Percentiles rank a stretch among this genome's conserved stretches.
Conservation (phyloP, 2,329 filamentous ascomycete species). For the Nannizziopsis barbatae region DNA sequence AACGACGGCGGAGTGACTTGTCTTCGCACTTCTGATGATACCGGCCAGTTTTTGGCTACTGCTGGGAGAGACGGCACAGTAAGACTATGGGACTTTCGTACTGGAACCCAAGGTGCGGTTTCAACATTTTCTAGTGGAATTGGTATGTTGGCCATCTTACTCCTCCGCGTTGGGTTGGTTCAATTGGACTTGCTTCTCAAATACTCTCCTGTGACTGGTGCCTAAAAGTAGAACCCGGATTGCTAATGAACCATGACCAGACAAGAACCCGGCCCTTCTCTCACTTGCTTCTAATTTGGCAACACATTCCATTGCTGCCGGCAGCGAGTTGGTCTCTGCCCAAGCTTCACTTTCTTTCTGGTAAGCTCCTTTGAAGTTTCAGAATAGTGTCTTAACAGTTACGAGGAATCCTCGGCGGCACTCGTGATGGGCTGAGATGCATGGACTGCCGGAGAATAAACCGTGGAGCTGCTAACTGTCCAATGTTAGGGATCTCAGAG, state of each 20-base stretch:
- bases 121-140: slow-evolving; percentile 29
- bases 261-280: slow-evolving; percentile 41
- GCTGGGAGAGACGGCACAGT: slow-evolving; percentile 32
- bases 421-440: not conserved
- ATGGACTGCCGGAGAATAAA: not conserved
- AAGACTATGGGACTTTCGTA: slow-evolving; percentile 33
- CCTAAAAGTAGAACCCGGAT: no score
- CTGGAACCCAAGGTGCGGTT: slow-evolving; percentile 22
- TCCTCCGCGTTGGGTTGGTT: no score
- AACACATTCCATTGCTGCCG: slow-evolving; percentile 42
- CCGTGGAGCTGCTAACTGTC: slow-evolving; percentile 21
- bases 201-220: no score
- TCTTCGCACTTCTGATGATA: slow-evolving; percentile 17
- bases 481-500: slow-evolving; percentile 35
- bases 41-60: slow-evolving; percentile 17
- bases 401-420: not conserved
- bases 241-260: slow-evolving; percentile 21
- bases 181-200: no score
- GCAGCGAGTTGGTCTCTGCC: slow-evolving; percentile 42
- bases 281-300: slow-evolving; percentile 41
- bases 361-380: slow-evolving; percentile 28
- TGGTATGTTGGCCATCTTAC: slow-evolving; percentile 13
- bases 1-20: slow-evolving; percentile 32
- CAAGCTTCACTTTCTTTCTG: slow-evolving; percentile 36
- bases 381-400: slow-evolving; percentile 11